Percentiles rank a stretch among this genome's conserved stretches.
These are phyloP conservation scores for Eutypella sp. DNA, from an alignment of 2,329 filamentous ascomycete genomes.

Conservation along the genomic window DNA sequence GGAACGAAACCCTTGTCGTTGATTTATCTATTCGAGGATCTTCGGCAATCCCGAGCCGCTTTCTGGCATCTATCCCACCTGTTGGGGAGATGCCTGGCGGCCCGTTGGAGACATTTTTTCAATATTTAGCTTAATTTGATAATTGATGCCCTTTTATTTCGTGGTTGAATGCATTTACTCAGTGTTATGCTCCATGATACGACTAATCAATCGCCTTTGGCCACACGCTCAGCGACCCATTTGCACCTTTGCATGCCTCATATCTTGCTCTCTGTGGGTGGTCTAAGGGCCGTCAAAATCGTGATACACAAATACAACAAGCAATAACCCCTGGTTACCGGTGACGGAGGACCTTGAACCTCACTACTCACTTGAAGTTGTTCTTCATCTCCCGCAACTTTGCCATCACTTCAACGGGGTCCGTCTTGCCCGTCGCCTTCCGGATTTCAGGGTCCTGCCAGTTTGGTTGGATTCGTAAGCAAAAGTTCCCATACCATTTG, in stretches of 20 bases:
- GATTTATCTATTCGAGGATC: slow-evolving; percentile 5
- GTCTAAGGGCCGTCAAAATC: slow-evolving; percentile 18
- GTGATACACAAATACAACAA: background rate
- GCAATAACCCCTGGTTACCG: background rate
- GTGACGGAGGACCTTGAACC: too few relatives aligned
- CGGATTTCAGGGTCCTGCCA: slow-evolving; percentile 84
- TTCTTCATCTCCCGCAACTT: slow-evolving; percentile 91
- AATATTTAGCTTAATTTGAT: background rate
- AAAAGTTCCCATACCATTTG: too few relatives aligned
- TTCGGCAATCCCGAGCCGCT: slow-evolving; percentile 17
- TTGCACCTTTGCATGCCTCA: slow-evolving; percentile 10
- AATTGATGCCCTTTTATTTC: too few relatives aligned
- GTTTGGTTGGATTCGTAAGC: too few relatives aligned
- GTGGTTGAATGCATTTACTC: too few relatives aligned
- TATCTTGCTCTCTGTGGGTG: slow-evolving; percentile 28
- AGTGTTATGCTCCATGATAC: too few relatives aligned
- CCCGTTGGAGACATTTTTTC: slow-evolving; percentile 16
- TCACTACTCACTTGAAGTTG: slow-evolving; percentile 58
- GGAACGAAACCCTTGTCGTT: slow-evolving; percentile 30
- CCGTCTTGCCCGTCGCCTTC: slow-evolving; percentile 73
- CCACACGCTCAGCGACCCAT: background rate
- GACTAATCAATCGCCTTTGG: too few relatives aligned
- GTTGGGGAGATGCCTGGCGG: slow-evolving; percentile 21
- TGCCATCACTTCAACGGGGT: slow-evolving; percentile 79
- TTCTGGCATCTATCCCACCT: slow-evolving; percentile 12